Base-by-base conservation (phyloP, 306 rosid genomes). In the Trifolium pratense region DNA sequence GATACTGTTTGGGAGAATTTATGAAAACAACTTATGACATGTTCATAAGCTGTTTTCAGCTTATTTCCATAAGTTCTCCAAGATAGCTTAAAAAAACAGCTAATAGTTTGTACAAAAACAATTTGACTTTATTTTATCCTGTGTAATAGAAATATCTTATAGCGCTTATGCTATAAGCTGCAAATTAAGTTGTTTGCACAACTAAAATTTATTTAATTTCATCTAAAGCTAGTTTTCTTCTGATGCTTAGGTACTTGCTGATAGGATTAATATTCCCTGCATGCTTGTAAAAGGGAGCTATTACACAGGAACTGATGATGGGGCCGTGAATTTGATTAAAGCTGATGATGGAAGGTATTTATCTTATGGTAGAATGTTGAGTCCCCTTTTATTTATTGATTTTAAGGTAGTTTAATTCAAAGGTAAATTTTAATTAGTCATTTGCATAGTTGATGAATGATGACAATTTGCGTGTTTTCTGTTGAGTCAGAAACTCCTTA, bases 221-320 rank as follows among this genome's bases (percentile, higher is more conserved):
- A 72, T 36, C 68, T 46, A 58, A 67, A 64, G 78, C 67, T 79
- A 68, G 67, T 79, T 75, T 80, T 36, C 64, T 71, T 76, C 75
- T 78, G 84, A 76, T 77, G 78, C 83, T 78, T 85, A 95, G 99
- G 97, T 95, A 66, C 96, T 95, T 69, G 97, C 97, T 75, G 99
- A 95, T 82, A 87, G 84, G 83, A 90, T 95, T 58, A 90, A 87
- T 79, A 87, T 95, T 87, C 99, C 97, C 53, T 91, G 99, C 75
- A 91, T 83, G 91, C 92, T 91, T 81, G 96, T 92, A 66, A 95
- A 95, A 88, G 99, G 97, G 82, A 95, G 97, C 89, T 90, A 88
- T 86, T 95, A 95, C 90, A 95, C 97, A 68, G 99, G 99, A 79
- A 86, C 97, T 42, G 99, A 95, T 72, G 99, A 91, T 68, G 97